phyloP scores from a whole-genome alignment of 805 yeast species.

The baker's yeast (Saccharomyces cerevisiae) region DNA sequence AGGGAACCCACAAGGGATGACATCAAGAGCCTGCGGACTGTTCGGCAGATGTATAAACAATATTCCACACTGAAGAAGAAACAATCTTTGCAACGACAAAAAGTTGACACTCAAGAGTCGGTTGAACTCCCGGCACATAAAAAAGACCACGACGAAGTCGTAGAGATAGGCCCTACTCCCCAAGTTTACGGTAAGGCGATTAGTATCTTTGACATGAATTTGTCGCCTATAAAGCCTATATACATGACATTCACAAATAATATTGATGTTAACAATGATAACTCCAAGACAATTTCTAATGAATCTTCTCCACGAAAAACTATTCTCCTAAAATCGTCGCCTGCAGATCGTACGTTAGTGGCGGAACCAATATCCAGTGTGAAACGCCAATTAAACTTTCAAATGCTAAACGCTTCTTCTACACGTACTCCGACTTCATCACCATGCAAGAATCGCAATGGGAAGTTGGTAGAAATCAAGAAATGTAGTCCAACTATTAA shows the following conservation, averaged over 20 bases:
- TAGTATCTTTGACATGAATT: slow-evolving; percentile 55
- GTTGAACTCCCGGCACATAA: slow-evolving; percentile 2
- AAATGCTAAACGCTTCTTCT: slow-evolving; percentile 4
- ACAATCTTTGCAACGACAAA: slow-evolving; percentile 1
- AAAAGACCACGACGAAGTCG: neutral
- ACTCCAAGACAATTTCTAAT: slow-evolving; percentile 11
- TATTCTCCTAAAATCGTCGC: neutral
- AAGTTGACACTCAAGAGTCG: slow-evolving; percentile 2
- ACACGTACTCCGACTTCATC: slow-evolving; percentile 14
- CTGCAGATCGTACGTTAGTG: neutral
- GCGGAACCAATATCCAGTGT: slow-evolving; percentile 2
- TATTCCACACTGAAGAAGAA: slow-evolving; percentile 25
- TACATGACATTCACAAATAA: slow-evolving; percentile 5
- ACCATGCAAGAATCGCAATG: slow-evolving; percentile 9
- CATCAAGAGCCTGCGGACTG: slow-evolving; percentile 34
- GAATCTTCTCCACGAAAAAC: slow-evolving; percentile 10
- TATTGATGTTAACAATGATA: slow-evolving; percentile 6
- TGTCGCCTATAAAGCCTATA: slow-evolving; percentile 23
- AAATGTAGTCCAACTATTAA: neutral
- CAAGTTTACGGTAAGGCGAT: slow-evolving; percentile 71
- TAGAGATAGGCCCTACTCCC: slow-evolving; percentile 78
- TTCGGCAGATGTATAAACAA: slow-evolving; percentile 30
- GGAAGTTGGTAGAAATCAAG: neutral
- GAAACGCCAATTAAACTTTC: slow-evolving; percentile 15
- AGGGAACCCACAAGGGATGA: slow-evolving; percentile 43